Evolutionary conservation across 257 asterid species (phyloP).

Genomic region (Solanum ossicruentum): DNA sequence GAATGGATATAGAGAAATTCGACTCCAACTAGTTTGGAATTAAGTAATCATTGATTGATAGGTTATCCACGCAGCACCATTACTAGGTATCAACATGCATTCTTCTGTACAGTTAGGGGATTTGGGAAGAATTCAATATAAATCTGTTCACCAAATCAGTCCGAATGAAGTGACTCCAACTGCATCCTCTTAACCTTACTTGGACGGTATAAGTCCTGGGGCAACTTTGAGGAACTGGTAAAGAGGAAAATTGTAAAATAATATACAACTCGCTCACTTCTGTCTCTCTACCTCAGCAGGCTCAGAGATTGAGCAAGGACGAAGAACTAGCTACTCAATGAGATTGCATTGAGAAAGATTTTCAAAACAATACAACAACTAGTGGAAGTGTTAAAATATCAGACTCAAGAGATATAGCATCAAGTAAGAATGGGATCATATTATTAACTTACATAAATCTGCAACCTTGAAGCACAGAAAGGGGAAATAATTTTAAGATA

Average conservation of each 20-base stretch:
- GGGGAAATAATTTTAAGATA: not conserved
- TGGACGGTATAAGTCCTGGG: no score
- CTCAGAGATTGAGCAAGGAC: not conserved
- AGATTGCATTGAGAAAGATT: not conserved
- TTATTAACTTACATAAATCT: not conserved
- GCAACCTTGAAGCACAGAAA: not conserved
- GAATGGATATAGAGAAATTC: not conserved
- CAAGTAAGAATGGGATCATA: not conserved
- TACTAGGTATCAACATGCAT: not conserved
- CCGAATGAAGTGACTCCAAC: not conserved
- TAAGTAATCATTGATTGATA: not conserved
- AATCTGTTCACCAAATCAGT: not conserved
- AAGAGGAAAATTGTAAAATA: not conserved
- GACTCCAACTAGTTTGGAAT: not conserved
- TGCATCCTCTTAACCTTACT: not conserved
- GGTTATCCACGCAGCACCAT: not conserved
- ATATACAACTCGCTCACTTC: not conserved
- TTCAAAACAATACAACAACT: not conserved
- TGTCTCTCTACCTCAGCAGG: not conserved
- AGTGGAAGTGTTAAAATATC: not conserved
- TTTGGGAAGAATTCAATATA: not conserved
- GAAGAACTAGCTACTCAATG: not conserved
- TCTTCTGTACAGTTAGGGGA: not conserved
- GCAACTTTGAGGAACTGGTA: no score
- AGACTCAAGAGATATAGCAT: not conserved